phyloP scores from a whole-genome alignment of 352 stramenopile genomes.

The Phytophthora quininea region DNA sequence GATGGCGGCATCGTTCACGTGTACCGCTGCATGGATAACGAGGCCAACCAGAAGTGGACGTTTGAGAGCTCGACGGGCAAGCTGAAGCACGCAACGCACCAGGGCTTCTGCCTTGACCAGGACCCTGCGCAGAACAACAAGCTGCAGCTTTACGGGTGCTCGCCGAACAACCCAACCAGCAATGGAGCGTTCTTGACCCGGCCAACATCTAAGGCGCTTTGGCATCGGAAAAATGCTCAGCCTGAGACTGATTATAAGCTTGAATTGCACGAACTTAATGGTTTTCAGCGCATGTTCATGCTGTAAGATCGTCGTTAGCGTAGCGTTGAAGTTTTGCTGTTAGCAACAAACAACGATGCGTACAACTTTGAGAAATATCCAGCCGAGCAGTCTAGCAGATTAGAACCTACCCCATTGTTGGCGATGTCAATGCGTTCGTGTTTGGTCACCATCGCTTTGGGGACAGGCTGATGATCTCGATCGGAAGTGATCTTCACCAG shows the following conservation, averaged over 20 bases:
- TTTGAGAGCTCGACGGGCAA: constrained; percentile 52
- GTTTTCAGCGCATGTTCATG: too few relatives aligned
- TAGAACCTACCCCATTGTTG: neutral
- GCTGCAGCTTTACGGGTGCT: constrained; percentile 53
- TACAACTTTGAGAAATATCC: neutral
- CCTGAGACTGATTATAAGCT: too few relatives aligned
- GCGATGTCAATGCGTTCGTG: neutral
- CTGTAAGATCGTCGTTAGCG: neutral
- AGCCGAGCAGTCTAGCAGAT: neutral
- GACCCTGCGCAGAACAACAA: constrained; percentile 42
- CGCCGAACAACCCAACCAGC: constrained; percentile 43
- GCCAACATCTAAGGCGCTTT: neutral
- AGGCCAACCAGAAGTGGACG: constrained; percentile 60
- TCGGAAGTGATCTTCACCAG: neutral
- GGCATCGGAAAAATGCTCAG: neutral
- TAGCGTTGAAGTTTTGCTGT: neutral
- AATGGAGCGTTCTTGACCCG: neutral
- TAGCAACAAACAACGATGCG: neutral
- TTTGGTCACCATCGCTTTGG: neutral
- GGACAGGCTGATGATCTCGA: neutral
- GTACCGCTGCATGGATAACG: constrained; percentile 43
- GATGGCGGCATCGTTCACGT: constrained; percentile 47
- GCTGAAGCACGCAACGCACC: constrained; percentile 40
- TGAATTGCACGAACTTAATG: too few relatives aligned
- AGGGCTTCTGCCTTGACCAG: constrained; percentile 50